Percentiles rank a stretch among this genome's conserved stretches.
Conservation (phyloP, 192 early-diverging fungal genomes). For the Entrophospora sp. region DNA sequence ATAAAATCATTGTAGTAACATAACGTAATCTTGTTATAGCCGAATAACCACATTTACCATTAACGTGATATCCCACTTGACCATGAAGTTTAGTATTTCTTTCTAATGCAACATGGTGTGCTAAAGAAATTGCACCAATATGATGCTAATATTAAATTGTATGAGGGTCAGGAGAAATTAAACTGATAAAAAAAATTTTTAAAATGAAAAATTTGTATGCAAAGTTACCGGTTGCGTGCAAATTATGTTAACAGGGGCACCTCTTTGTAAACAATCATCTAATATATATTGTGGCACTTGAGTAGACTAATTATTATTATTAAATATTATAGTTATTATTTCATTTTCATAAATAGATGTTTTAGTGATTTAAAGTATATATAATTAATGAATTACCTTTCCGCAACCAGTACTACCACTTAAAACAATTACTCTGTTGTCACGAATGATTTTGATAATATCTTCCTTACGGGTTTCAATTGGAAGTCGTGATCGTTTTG, state of each 20-base stretch:
- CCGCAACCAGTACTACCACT: slow-evolving; percentile 28
- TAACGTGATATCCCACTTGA: slow-evolving; percentile 26
- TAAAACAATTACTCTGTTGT: slow-evolving; percentile 18
- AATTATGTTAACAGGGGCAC: slow-evolving; percentile 19
- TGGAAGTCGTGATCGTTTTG: slow-evolving; percentile 9
- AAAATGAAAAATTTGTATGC: no score
- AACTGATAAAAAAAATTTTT: no score
- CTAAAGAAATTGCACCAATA: slow-evolving; percentile 24
- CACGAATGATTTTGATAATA: slow-evolving; percentile 19
- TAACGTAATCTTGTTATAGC: slow-evolving; percentile 18
- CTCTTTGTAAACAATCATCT: slow-evolving; percentile 17
- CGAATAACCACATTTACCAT: slow-evolving; percentile 17
- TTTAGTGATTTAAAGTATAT: background rate
- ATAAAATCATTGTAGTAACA: slow-evolving; percentile 23
- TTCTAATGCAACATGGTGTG: slow-evolving; percentile 24
- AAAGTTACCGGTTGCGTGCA: slow-evolving; percentile 27
- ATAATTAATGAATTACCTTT: slow-evolving; percentile 19
- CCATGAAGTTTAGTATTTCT: slow-evolving; percentile 1
- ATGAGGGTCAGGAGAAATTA: no score
- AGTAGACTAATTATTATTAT: slow-evolving; percentile 24
- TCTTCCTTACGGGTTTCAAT: slow-evolving; percentile 15
- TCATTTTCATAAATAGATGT: no score
- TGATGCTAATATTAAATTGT: slow-evolving; percentile 15
- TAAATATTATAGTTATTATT: no score
- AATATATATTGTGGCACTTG: slow-evolving; percentile 27